A percentile compares a stretch with the other conserved stretches of the same genome.
phyloP scores from a whole-genome alignment of 2,329 filamentous ascomycete species.

The Pezizomycotina sp. region DNA sequence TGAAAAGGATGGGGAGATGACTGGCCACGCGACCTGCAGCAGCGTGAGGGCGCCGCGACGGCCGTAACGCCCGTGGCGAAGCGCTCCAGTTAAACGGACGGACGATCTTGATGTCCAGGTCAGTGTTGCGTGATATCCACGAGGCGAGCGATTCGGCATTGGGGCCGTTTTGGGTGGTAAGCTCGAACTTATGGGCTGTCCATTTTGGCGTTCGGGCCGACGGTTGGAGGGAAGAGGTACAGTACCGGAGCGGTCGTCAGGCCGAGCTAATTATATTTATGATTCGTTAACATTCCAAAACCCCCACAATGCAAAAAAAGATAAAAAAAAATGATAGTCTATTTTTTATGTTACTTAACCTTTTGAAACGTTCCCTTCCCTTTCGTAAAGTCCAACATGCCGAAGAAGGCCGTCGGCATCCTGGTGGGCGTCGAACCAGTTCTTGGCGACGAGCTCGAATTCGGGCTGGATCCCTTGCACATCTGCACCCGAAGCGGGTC shows the following conservation, averaged over 20 bases:
- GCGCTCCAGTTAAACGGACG: constrained; percentile 82
- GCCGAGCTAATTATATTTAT: constrained; percentile 45
- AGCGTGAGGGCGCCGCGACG: constrained; percentile 53
- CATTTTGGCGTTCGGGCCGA: constrained; percentile 33
- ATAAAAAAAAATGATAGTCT: constrained; percentile 14
- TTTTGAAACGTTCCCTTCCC: constrained; percentile 75
- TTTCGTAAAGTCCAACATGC: constrained; percentile 71
- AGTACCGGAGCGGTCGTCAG: constrained; percentile 89
- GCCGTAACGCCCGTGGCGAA: constrained; percentile 49
- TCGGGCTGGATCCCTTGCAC: constrained; percentile 82
- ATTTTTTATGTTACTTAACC: constrained; percentile 38
- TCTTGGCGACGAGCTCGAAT: constrained; percentile 72
- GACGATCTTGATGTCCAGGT: constrained; percentile 59
- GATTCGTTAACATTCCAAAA: constrained; percentile 10
- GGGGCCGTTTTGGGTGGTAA: constrained; percentile 5
- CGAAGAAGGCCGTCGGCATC: constrained; percentile 60
- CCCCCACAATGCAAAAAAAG: constrained; percentile 7
- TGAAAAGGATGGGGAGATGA: constrained; percentile 69
- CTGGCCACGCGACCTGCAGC: constrained; percentile 55
- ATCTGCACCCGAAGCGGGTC: constrained; percentile 68
- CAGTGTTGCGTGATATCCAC: constrained; percentile 65
- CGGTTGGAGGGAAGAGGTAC: constrained; percentile 69
- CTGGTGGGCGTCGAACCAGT: constrained; percentile 76
- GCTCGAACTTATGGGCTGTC: not conserved
- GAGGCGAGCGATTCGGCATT: constrained; percentile 25